Evolutionary conservation across 148 eudicot genomes (phyloP).

Genomic region (Fagopyrum esculentum): DNA sequence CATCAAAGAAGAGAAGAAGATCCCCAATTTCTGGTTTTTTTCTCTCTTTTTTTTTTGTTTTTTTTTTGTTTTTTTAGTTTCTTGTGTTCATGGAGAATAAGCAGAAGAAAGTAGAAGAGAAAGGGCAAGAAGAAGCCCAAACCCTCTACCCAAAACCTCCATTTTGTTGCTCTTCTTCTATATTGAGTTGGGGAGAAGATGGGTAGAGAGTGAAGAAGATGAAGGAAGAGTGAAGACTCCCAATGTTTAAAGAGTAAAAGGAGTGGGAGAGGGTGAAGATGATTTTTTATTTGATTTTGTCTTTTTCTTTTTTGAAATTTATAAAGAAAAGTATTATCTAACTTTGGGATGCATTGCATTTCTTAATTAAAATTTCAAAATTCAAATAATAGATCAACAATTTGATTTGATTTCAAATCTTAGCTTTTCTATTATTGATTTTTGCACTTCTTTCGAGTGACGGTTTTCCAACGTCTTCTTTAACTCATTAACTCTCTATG

Average conservation of each 20-base stretch:
- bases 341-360: not conserved
- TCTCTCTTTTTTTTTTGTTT: not conserved
- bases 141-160: not conserved
- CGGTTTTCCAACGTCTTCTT: too few species aligned
- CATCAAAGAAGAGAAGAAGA: conserved; percentile 22
- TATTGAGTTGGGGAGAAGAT: conserved; percentile 1
- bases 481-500: too few species aligned
- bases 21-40: not conserved
- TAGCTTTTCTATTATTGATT: not conserved
- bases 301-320: not conserved
- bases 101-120: not conserved
- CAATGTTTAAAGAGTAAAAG: not conserved
- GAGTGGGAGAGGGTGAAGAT: not conserved
- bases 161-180: not conserved
- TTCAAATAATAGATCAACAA: not conserved
- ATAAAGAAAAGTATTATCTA: not conserved
- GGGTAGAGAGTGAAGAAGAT: not conserved
- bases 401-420: not conserved
- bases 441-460: not conserved
- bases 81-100: not conserved
- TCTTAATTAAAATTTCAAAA: not conserved
- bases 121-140: not conserved
- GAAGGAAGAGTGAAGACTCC: not conserved
- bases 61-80: not conserved
- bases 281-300: not conserved